A percentile compares a stretch with the other conserved stretches of the same genome.
These are phyloP conservation scores for Meyerozyma carpophila DNA, from an alignment of 1,139 yeast genomes.

Conservation along the genomic window DNA sequence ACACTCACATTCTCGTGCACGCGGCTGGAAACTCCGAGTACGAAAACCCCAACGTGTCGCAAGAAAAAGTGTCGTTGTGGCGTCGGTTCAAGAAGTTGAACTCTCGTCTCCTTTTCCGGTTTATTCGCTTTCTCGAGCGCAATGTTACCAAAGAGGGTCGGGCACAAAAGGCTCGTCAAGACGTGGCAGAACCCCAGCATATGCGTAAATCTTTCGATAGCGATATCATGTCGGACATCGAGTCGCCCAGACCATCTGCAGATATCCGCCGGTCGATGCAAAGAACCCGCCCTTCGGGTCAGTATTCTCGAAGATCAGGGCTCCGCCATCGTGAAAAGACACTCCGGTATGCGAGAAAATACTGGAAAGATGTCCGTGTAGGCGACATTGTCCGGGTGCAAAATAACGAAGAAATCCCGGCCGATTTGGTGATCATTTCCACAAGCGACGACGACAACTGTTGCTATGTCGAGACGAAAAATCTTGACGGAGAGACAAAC, in stretches of 20 bases:
- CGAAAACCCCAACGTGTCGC: conserved; percentile 72
- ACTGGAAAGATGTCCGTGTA: conserved; percentile 85
- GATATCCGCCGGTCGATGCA: conserved; percentile 5
- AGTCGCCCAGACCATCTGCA: conserved; percentile 3
- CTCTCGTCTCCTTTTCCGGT: conserved; percentile 24
- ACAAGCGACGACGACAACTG: conserved; percentile 87
- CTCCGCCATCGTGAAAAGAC: conserved; percentile 12
- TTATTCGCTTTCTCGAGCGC: conserved; percentile 24
- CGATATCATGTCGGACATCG: conserved; percentile 15
- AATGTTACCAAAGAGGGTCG: conserved; percentile 36
- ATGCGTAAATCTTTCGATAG: conserved; percentile 33
- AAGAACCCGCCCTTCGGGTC: conserved; percentile 18
- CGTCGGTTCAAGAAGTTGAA: conserved; percentile 53
- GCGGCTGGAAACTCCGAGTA: conserved; percentile 39
- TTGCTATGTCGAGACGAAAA: conserved; percentile 90
- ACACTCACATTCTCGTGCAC: conserved; percentile 60
- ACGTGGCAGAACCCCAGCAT: conserved; percentile 5
- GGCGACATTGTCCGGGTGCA: conserved; percentile 86
- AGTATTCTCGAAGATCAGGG: conserved; percentile 10
- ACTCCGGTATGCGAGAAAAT: conserved; percentile 36
- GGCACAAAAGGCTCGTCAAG: conserved; percentile 25
- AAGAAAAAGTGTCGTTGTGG: conserved; percentile 60
- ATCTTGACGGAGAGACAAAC: conserved; percentile 95
- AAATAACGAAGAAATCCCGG: conserved; percentile 90
- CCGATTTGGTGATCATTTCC: conserved; percentile 75